phyloP scores from a whole-genome alignment of 2,329 filamentous ascomycete species.

The Neurospora sp. region DNA sequence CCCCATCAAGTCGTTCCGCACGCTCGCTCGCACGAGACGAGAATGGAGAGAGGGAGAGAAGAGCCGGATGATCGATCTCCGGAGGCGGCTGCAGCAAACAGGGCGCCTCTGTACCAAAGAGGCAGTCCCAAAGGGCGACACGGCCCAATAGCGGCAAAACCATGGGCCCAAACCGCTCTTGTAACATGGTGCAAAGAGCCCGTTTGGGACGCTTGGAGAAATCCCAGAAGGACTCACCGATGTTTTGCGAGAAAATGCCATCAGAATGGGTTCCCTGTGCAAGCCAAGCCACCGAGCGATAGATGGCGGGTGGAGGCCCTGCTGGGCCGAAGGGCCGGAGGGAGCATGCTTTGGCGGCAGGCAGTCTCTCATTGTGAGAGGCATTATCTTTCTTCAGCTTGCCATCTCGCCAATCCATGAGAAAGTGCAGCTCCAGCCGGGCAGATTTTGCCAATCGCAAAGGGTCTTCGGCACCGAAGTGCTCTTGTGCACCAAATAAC shows the following conservation, averaged over 20 bases:
- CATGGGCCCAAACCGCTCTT: constrained; percentile 3
- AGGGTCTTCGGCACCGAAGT: constrained; percentile 1
- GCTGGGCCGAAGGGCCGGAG: neutral
- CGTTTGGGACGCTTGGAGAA: constrained; percentile 5
- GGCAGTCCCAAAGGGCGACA: constrained; percentile 4
- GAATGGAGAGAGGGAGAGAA: constrained; percentile 2
- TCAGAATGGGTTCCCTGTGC: neutral
- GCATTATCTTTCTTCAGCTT: neutral
- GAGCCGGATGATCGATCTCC: constrained; percentile 8
- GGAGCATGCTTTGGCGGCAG: neutral
- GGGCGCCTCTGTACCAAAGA: constrained; percentile 7
- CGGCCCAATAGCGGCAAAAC: constrained; percentile 7
- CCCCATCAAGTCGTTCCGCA: neutral
- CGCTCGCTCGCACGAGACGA: neutral
- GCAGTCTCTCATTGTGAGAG: neutral
- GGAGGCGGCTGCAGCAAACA: constrained; percentile 5
- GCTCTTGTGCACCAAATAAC: neutral
- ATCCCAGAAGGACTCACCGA: neutral
- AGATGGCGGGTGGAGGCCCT: neutral
- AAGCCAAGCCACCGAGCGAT: neutral
- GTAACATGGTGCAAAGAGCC: constrained; percentile 1
- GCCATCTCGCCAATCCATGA: neutral
- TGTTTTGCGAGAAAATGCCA: neutral
- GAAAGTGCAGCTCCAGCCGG: neutral
- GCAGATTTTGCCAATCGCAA: neutral